Evolutionary conservation across 768 basidiomycete species (phyloP), one percentile per base, ranked within the genome.

Genomic region (Lenzites betulinus): DNA sequence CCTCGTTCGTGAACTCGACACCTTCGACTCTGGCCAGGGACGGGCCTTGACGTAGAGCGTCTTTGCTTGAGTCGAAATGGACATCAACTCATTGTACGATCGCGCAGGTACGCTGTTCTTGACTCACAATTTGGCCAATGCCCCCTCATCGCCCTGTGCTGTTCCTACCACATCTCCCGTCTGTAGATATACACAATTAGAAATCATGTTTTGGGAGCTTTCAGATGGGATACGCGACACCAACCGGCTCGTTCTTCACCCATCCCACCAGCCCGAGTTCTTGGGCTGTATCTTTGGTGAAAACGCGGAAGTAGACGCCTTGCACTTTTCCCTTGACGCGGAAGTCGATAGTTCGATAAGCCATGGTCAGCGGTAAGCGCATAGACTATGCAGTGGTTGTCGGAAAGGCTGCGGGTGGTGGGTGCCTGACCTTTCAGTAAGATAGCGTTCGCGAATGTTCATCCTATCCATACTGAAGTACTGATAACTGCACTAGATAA

Each of bases 251-350:
- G 50, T 68, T 68, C 30, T 51, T 56, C 8, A 68, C 58, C 67
- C 67, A 68, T 1, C 67, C 67, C 1, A 68, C 67, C 11, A 68
- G 50, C 1, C 65, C 63, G 2, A 54, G 54, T 35, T 63, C 48
- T n/a, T 66, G 60, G 22, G 67, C 67, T 1, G 55, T 58, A 47
- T 59, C 56, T 52, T 59, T 56, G 15, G 64, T 52, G 33, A 66
- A 68, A 13, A 54, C 63, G 33, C 67, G 59, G 57, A 64, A 68
- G 58, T 28, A 63, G 3, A 68, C 67, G 22, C 67, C 65, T 49
- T 68, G 67, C 9, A 68, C 67, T 23, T 56, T 62, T 20, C 67
- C 67, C 43, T 62, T 62, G 11, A 68, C 67, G 13, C 62, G 51
- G 42, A 59, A 68, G 49, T 66, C 54, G 35, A 64, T 52, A 0